phyloP scores from a whole-genome alignment of 192 early-diverging fungal species.

The Coemansia erecta region DNA sequence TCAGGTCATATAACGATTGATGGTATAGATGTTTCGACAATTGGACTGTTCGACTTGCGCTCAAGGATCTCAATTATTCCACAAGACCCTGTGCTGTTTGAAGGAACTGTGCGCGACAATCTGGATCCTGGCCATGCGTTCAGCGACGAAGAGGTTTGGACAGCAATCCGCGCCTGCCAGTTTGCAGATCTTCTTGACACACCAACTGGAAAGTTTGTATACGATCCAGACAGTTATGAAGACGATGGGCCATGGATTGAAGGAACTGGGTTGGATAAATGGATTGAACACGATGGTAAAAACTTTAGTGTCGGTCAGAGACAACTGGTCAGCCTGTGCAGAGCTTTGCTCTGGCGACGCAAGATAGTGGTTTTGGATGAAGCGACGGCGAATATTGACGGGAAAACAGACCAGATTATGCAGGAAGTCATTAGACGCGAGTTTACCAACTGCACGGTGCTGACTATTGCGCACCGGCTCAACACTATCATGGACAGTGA shows the following conservation, averaged over 20 bases:
- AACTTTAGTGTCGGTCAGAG: constrained; percentile 4
- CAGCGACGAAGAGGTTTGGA: neutral
- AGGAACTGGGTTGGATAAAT: neutral
- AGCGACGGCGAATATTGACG: neutral
- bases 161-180: neutral
- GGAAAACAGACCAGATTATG: neutral
- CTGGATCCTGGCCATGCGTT: constrained; percentile 37
- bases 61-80: constrained; percentile 57
- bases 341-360: neutral
- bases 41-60: constrained; percentile 55
- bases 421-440: neutral
- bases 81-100: constrained; percentile 64
- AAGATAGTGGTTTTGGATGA: too few species aligned
- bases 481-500: constrained; percentile 6
- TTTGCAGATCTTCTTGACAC: neutral
- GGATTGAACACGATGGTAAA: neutral
- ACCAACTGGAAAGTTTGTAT: neutral
- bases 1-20: constrained; percentile 46
- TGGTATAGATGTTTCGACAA: constrained; percentile 45
- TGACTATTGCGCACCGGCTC: neutral
- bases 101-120: constrained; percentile 62
- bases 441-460: neutral
- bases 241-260: neutral
- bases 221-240: neutral
- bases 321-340: constrained; percentile 1